Base-by-base conservation (phyloP, 2,329 filamentous ascomycete genomes). In the Penicillium freii region DNA sequence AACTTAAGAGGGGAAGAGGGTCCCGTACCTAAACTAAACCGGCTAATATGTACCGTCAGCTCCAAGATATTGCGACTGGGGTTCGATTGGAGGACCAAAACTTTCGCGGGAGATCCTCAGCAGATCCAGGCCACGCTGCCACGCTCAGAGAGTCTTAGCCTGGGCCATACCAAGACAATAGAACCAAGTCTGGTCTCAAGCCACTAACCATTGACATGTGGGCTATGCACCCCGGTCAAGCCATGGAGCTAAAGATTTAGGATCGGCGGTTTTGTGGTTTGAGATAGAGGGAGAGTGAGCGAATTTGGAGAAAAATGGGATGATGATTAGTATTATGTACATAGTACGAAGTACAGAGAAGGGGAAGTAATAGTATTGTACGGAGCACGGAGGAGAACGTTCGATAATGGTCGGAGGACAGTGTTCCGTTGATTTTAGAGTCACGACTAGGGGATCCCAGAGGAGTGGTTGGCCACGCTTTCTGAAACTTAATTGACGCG, bases 61-160 rank as follows among this genome's bases (percentile, higher is more conserved):
- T 44, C 51, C 10, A 44, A 40, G 45, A 31, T 9, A 29, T 4
- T 5, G 7, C 13, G 21, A 39, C 42, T 51, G 55, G 66, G 39
- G 60, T 66, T 66, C 62, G 59, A 67, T 67, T 65, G 63, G 62
- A 63, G 65, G 61, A 57, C 51, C 27, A 44, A 53, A 71, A 72
- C 64, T 62, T 69, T 71, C 66, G 59, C 71, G 71, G 71, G 71
- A 72, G 71, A 72, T 73, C 71, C 70, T 61, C 69, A 66, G 68
- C 61, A 71, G 71, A 72, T 72, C 71, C 55, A 70, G 60, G 46
- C 53, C 46, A 48, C 50, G 34, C 44, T 54, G 51, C 53, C 43
- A 54, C 43, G 52, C 48, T 31, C 33, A 29, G 3, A 23, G 7
- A 39, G 42, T 27, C 43, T 29, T 13, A 40, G 25, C 50, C 31